Evolutionary conservation across 1,139 yeast species (phyloP).

Genomic region (Hyphopichia fennica): DNA sequence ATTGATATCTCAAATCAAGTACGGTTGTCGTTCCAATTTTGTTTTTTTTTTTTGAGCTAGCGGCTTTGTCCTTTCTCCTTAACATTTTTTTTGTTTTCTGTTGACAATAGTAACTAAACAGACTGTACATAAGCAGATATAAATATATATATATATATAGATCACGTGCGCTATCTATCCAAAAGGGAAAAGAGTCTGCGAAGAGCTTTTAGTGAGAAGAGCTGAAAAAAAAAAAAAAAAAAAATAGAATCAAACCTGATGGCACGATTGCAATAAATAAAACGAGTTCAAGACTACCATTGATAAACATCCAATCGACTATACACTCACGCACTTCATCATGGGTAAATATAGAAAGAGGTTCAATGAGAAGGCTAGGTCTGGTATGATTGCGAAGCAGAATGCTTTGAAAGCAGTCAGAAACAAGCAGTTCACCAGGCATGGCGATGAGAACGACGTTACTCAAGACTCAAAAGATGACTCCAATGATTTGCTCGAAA

Average conservation of each 20-base stretch:
- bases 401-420: conserved; percentile 67
- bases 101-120: background rate
- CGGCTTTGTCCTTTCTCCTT: too few relatives aligned
- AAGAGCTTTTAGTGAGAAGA: background rate
- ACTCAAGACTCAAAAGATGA: conserved; percentile 2
- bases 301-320: background rate
- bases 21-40: background rate
- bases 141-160: too few relatives aligned
- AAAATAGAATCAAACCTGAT: background rate
- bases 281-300: background rate
- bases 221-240: background rate
- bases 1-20: background rate
- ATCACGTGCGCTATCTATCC: background rate
- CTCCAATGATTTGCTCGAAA: conserved; percentile 1
- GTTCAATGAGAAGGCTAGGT: conserved; percentile 81
- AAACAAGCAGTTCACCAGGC: conserved; percentile 63
- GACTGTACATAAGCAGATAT: background rate
- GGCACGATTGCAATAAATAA: background rate
- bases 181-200: background rate
- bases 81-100: too few relatives aligned
- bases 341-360: conserved; percentile 85
- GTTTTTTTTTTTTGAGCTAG: too few relatives aligned
- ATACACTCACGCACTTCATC: background rate
- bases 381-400: conserved; percentile 83
- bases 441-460: conserved; percentile 34